Conservation (phyloP, 2,329 filamentous ascomycete genomes). For the Bertia moriformis region DNA sequence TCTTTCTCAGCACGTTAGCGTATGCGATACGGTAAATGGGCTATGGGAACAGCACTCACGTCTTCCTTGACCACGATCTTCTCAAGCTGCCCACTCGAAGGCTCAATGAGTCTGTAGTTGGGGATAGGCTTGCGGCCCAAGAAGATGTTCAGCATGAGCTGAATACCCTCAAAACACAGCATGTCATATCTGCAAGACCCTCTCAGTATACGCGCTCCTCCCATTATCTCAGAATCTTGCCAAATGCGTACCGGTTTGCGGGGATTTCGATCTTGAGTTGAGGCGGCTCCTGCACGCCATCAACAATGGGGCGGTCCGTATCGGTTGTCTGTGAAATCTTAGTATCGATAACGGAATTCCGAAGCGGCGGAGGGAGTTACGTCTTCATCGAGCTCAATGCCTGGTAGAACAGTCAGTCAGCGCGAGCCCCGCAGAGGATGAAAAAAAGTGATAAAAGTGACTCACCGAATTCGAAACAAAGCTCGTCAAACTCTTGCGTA, state of each 20-base stretch:
- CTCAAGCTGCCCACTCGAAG: slow-evolving; percentile 59
- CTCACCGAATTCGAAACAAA: slow-evolving; percentile 87
- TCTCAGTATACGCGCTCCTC: slow-evolving; percentile 21
- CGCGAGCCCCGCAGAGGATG: slow-evolving; percentile 11
- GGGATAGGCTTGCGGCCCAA: slow-evolving; percentile 61
- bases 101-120: slow-evolving; percentile 63
- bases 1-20: slow-evolving; percentile 27
- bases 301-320: slow-evolving; percentile 55
- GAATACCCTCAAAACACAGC: slow-evolving; percentile 94
- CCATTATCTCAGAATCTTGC: slow-evolving; percentile 2
- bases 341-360: no score
- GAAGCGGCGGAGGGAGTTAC: slow-evolving; percentile 14
- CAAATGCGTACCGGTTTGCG: slow-evolving; percentile 61
- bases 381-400: slow-evolving; percentile 93
- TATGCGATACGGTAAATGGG: slow-evolving; percentile 4
- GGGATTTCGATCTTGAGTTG: slow-evolving; percentile 97
- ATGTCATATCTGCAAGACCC: slow-evolving; percentile 42
- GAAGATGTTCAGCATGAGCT: slow-evolving; percentile 92
- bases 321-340: slow-evolving; percentile 44
- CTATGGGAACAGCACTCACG: slow-evolving; percentile 2
- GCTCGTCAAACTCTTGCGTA: slow-evolving; percentile 84
- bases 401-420: slow-evolving; percentile 12
- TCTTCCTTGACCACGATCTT: slow-evolving; percentile 66
- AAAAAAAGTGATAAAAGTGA: slow-evolving; percentile 4
- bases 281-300: slow-evolving; percentile 71